These are phyloP conservation scores for Fusarium subtropicale DNA, from an alignment of 2,329 filamentous ascomycete species.

Conservation along the genomic window DNA sequence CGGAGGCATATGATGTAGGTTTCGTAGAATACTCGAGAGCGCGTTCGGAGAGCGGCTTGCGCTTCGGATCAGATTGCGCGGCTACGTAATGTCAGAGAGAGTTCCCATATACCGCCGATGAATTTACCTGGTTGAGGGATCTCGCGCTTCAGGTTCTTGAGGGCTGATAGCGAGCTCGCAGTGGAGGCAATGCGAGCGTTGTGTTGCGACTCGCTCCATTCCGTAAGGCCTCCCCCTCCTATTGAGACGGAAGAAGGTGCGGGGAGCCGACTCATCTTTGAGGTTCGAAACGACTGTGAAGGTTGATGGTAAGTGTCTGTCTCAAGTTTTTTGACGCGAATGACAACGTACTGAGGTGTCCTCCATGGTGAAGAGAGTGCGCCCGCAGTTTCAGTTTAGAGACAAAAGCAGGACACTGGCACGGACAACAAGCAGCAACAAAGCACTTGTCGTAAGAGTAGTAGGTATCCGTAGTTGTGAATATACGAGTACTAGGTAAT, in stretches of 20 bases:
- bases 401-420: constrained; percentile 37
- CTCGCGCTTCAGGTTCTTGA: constrained; percentile 64
- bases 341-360: constrained; percentile 48
- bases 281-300: constrained; percentile 46
- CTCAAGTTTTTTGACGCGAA: not conserved
- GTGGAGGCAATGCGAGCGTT: constrained; percentile 64
- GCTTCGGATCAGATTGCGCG: constrained; percentile 67
- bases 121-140: constrained; percentile 57
- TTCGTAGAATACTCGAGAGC: constrained; percentile 63
- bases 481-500: constrained; percentile 14
- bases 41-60: constrained; percentile 67
- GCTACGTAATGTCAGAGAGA: constrained; percentile 54
- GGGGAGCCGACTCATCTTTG: constrained; percentile 51
- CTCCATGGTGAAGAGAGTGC: constrained; percentile 49
- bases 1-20: constrained; percentile 52
- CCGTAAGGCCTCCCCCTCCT: constrained; percentile 58
- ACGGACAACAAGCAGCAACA: constrained; percentile 53
- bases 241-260: constrained; percentile 45
- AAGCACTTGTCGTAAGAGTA: constrained; percentile 48
- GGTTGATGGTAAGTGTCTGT: constrained; percentile 13
- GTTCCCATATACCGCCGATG: not conserved
- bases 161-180: constrained; percentile 54
- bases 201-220: constrained; percentile 70
- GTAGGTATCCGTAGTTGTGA: constrained; percentile 41
- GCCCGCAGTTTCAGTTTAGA: constrained; percentile 43